Base-by-base conservation (phyloP, 1,284 basidiomycete genomes). In the Marasmius fiardii region DNA sequence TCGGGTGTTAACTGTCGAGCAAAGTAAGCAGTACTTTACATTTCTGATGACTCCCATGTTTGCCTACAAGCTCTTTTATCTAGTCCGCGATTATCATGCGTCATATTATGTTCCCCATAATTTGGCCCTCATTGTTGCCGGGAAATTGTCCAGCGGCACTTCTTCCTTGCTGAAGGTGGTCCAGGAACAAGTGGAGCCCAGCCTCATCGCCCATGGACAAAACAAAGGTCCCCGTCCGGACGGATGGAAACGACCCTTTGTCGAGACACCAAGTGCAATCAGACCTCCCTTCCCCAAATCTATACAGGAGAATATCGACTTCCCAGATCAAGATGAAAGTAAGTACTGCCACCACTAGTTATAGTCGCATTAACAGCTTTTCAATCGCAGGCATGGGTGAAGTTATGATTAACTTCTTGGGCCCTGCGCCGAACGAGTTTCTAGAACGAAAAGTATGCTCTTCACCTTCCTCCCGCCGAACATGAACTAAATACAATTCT, bases 301-400 rank as follows among this genome's bases (percentile, higher is more conserved):
- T 2, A 67, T 78, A 49, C 83, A 81, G 59, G 81, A 87, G 56
- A 77, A 80, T 0, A 85, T 98, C 31, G 91, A 96, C 63, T 99
- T 99, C 66, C 97, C 97, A n/a, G 97, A 98, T 72, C 87, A 93
- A 71, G 96, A 99, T 68, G 97, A 99, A 76, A 94, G 90, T 74
- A 56, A 23, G 74, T 65, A 35, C 20, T 43, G 7, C 28, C 18
- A 31, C 26, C 34, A 20, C 18, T 53, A 43, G 23, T 31, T 51
- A 20, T 3, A 18, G 18, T 53, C 41, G 49, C 2, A 57, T 31
- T 33, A 45, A 58, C 59, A 37, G 31, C 37, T 50, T 31, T 31
- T 49, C 7, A 18, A 35, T 18, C 43, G 43, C 50, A 79, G 77
- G 72, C 47, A 80, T 93, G 61, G 96, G 97, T 41, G 95, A 98